Conservation (phyloP, 768 basidiomycete genomes). For the Agaricus blazei region DNA sequence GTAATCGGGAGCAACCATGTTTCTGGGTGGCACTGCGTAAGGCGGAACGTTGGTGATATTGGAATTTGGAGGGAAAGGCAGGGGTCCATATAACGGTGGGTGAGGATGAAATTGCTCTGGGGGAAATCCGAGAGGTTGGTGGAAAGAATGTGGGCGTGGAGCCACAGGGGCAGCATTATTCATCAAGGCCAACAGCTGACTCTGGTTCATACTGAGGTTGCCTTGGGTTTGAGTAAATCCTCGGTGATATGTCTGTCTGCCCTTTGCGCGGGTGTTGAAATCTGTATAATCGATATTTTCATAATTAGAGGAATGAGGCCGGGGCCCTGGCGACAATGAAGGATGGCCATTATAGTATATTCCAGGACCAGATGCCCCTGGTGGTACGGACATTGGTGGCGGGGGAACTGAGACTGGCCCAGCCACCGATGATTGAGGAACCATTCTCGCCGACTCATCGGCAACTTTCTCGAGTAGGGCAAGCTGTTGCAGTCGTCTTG, state of each 20-base stretch:
- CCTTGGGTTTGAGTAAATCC: slow-evolving; percentile 25
- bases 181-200: slow-evolving; percentile 41
- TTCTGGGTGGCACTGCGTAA: background rate
- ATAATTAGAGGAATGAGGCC: background rate
- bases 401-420: background rate
- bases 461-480: slow-evolving; percentile 70
- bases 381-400: slow-evolving; percentile 19
- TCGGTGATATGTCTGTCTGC: slow-evolving; percentile 40
- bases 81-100: background rate
- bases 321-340: slow-evolving; percentile 5
- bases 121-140: slow-evolving; percentile 1
- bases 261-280: slow-evolving; percentile 41
- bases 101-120: background rate
- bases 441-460: slow-evolving; percentile 66
- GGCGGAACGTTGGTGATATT: background rate
- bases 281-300: background rate
- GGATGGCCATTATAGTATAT: slow-evolving; percentile 28
- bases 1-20: background rate
- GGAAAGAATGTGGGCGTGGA: slow-evolving; percentile 6
- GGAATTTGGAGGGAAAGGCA: background rate
- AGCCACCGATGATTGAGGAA: slow-evolving; percentile 25
- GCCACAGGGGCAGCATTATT: slow-evolving; percentile 25
- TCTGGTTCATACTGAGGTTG: slow-evolving; percentile 48
- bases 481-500: slow-evolving; percentile 63
- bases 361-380: slow-evolving; percentile 21